These are phyloP conservation scores for Fusarium sp. DNA, from an alignment of 2,329 filamentous ascomycete species.

Conservation along the genomic window DNA sequence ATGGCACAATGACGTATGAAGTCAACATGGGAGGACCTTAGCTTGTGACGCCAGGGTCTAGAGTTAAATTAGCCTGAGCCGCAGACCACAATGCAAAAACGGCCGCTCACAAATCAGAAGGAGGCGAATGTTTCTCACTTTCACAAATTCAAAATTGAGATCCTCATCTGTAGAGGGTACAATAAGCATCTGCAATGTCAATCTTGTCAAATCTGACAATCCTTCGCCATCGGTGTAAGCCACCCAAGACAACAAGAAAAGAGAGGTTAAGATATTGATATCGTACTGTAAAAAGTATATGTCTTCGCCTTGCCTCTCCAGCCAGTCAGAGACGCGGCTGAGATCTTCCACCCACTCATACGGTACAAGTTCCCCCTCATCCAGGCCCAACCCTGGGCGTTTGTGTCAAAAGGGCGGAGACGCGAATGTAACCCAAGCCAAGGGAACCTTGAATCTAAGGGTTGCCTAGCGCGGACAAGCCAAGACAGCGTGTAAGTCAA, in stretches of 20 bases:
- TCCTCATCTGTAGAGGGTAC: neutral
- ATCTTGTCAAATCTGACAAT: neutral
- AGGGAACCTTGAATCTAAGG: constrained; percentile 35
- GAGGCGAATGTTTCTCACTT: neutral
- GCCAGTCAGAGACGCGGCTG: constrained; percentile 32
- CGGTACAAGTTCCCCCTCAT: constrained; percentile 8
- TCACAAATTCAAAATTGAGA: neutral
- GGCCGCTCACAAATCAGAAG: neutral
- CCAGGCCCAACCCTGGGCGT: constrained; percentile 12
- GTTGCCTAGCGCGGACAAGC: constrained; percentile 24
- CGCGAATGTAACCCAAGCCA: constrained; percentile 27
- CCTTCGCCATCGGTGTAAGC: neutral
- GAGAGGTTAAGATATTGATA: constrained; percentile 9
- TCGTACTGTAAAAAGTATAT: constrained; percentile 48
- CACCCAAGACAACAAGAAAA: neutral
- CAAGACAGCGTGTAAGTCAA: constrained; percentile 37
- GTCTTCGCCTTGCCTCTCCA: constrained; percentile 31
- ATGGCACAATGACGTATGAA: constrained; percentile 37
- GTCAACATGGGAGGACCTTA: constrained; percentile 21
- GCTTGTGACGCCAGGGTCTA: constrained; percentile 30
- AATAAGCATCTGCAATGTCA: neutral
- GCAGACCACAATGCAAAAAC: neutral
- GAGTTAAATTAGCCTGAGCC: constrained; percentile 25
- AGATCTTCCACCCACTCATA: constrained; percentile 31
- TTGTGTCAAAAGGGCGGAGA: constrained; percentile 28